phyloP scores from a whole-genome alignment of 768 basidiomycete species.

The Trametes cingulata region DNA sequence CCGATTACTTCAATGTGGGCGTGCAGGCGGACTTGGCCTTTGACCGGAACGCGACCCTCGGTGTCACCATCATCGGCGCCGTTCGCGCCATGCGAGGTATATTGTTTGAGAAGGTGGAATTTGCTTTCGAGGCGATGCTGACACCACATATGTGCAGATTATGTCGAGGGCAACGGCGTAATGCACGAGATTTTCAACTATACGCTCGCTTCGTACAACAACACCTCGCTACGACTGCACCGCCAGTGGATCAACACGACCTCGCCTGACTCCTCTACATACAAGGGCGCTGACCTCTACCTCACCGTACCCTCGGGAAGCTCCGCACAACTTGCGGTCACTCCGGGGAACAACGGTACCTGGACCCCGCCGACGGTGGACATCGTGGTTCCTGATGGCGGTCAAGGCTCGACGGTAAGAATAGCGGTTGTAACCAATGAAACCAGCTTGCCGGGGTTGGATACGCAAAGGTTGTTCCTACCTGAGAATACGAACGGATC shows the following conservation, averaged over 20 bases:
- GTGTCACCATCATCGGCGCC: constrained; percentile 44
- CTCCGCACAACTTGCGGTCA: constrained; percentile 34
- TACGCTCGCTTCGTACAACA: constrained; percentile 36
- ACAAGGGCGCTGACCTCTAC: constrained; percentile 36
- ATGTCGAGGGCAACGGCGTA: constrained; percentile 36
- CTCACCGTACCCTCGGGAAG: constrained; percentile 31
- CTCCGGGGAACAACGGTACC: constrained; percentile 34
- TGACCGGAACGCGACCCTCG: constrained; percentile 38
- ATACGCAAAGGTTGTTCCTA: constrained; percentile 36
- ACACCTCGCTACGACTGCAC: constrained; percentile 40
- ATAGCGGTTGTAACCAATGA: constrained; percentile 41
- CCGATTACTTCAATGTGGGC: constrained; percentile 36
- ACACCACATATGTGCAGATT: constrained; percentile 28
- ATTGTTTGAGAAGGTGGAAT: neutral
- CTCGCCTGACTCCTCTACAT: constrained; percentile 29
- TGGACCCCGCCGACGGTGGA: constrained; percentile 38
- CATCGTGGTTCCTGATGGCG: constrained; percentile 32
- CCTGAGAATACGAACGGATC: constrained; percentile 29
- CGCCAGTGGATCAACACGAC: constrained; percentile 45
- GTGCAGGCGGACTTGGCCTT: constrained; percentile 40
- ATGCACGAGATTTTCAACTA: constrained; percentile 49
- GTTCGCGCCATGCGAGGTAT: constrained; percentile 43
- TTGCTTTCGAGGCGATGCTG: too few relatives aligned
- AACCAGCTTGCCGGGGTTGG: constrained; percentile 38
- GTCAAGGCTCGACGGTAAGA: constrained; percentile 26